Evolutionary conservation across 2,329 filamentous ascomycete genomes (phyloP), one percentile per base, ranked within the genome.

Genomic region (Venturia aucupariae): DNA sequence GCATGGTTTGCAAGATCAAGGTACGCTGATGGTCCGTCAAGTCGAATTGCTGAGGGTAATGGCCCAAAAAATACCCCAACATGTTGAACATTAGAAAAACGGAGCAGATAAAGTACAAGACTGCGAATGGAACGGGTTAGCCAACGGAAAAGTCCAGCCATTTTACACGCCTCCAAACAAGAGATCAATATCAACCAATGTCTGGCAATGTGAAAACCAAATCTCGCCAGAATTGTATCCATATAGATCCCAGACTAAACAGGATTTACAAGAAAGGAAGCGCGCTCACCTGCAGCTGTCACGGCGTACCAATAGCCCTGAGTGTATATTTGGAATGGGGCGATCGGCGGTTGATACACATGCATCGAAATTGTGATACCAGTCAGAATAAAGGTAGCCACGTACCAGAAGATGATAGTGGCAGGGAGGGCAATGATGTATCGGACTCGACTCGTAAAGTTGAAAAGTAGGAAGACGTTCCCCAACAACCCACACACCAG

Each of bases 251-350:
- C 11, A 13, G 27, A 22, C 27, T 27, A 22, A 7, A 6, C 11
- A 51, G 2, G 22, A 51, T 5, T 15, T 15, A 2, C 11, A 51
- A 11, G 11, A 51, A 24, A n/a, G n/a, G n/a, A 22, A 35, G 11
- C 4, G 22, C 8, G 10, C 22, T 51, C 27, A 27, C 46, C 46
- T 13, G 91, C 89, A 2, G 91, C 87, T 69, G 90, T 90, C 22
- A 96, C 82, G 32, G 86, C 92, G 71, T 95, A 95, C 82, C 88
- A 96, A 71, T 90, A 96, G 0, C 90, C 90, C 73, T 96, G 89
- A 0, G 90, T 91, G 80, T 89, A 87, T 0, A 76, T 77, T 67
- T 85, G 68, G 79, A 81, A 67, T 64, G 78, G 71, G 61, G 73
- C 60, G 70, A 80, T 66, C 39, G 81, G 77, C 69, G 77, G 75